A percentile compares a stretch with the other conserved stretches of the same genome.
phyloP scores from a whole-genome alignment of 2,329 filamentous ascomycete genomes.

The Ophiostoma fasciatum region DNA sequence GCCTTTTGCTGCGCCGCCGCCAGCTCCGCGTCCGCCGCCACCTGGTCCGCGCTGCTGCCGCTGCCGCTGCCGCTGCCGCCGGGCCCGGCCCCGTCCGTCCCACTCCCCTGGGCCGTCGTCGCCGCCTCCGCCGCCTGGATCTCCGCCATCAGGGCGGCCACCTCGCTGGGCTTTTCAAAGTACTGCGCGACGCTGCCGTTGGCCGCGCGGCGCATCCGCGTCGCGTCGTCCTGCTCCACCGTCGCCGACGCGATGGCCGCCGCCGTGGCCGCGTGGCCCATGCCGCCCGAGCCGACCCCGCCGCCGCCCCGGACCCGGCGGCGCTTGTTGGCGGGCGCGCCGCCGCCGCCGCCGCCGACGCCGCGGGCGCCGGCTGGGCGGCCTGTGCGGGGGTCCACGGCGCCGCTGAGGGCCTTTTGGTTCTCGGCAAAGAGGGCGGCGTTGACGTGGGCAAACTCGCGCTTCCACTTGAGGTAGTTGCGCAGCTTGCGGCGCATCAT shows the following conservation, averaged over 20 bases:
- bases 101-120: slow-evolving; percentile 50
- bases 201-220: slow-evolving; percentile 39
- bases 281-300: slow-evolving; percentile 50
- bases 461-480: slow-evolving; percentile 82
- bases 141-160: slow-evolving; percentile 68
- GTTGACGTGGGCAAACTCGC: slow-evolving; percentile 75
- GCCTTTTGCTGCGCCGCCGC: slow-evolving; percentile 43
- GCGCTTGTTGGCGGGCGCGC: slow-evolving; percentile 73
- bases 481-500: slow-evolving; percentile 85
- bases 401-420: slow-evolving; percentile 57
- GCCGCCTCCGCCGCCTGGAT: slow-evolving; percentile 62
- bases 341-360: slow-evolving; percentile 48
- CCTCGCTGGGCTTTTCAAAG: slow-evolving; percentile 71
- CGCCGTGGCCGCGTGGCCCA: slow-evolving; percentile 27
- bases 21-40: slow-evolving; percentile 1
- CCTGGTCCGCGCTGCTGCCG: slow-evolving; percentile 21
- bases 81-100: slow-evolving; percentile 52
- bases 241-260: slow-evolving; percentile 4
- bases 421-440: slow-evolving; percentile 65
- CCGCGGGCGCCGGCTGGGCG: slow-evolving; percentile 28
- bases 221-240: neutral
- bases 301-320: slow-evolving; percentile 72
- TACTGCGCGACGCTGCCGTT: slow-evolving; percentile 62
- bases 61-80: slow-evolving; percentile 46
- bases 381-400: slow-evolving; percentile 37